Base-by-base conservation (phyloP, 352 stramenopile species). In the Saprolegnia diclina region DNA sequence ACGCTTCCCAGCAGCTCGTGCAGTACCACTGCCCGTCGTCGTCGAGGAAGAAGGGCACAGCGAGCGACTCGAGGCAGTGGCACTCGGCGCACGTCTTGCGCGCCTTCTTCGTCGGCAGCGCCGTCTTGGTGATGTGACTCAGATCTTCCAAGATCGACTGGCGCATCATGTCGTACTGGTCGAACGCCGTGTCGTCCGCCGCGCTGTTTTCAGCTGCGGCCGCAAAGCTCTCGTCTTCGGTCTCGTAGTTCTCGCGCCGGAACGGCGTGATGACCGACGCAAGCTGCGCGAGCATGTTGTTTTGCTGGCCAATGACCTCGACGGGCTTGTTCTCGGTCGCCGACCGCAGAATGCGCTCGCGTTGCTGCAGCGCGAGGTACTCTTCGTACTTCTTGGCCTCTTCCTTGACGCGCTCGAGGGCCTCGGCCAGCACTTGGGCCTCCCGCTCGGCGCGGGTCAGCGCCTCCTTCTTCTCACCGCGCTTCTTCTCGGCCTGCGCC, bases 1-100 rank as follows among this genome's bases (percentile, higher is more conserved):
- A 95, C 55, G 92, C 90, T 46, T 92, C 85, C 85, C 85, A 95
- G 57, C 87, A 95, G 69, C 91, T 87, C 64, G 89, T 90, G 77
- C 87, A 95, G 72, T 95, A 95, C 71, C 88, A 91, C 56, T 92
- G 79, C 0, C 84, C 85, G 53, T 95, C 85, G 38, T 89, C 83
- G 69, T 95, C 87, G 54, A 90, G 78, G 48, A 61, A 69, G 29
- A 69, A 69, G 0, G 63, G 63, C n/a, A 69, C 29, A 7, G 22
- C 13, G 21, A 56, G 53, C 10, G 63, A 83, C 73, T 94, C 86
- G 1, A 82, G 89, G 1, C 83, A 76, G 29, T 83, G 81, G 65
- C 86, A 94, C 19, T 92, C 84, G 48, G 83, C 83, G 64, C 86
- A 94, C 62, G 85, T 91, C 63, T 94, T 94, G 38, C 73, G 77